Percentiles rank a stretch among this genome's conserved stretches.
phyloP scores from a whole-genome alignment of 805 yeast genomes.

The Huiozyma naganishii region DNA sequence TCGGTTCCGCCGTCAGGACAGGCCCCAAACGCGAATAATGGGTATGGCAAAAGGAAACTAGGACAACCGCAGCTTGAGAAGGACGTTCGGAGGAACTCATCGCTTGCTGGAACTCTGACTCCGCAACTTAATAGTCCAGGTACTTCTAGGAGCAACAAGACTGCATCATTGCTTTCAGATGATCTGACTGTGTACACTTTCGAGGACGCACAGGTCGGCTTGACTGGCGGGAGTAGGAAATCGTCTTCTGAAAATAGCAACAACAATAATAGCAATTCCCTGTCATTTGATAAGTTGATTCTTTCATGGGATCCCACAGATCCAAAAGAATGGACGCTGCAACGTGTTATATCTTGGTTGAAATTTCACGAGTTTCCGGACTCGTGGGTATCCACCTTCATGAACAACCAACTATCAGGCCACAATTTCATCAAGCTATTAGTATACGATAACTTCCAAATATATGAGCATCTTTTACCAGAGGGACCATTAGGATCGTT shows the following conservation, averaged over 20 bases:
- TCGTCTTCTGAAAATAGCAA: neutral
- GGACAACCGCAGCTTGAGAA: too few relatives aligned
- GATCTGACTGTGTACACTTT: constrained; percentile 3
- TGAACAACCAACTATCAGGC: constrained; percentile 46
- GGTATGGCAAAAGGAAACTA: too few relatives aligned
- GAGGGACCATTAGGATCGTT: constrained; percentile 41
- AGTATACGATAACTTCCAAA: constrained; percentile 51
- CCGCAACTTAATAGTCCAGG: too few relatives aligned
- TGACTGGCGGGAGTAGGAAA: too few relatives aligned
- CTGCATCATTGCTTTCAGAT: constrained; percentile 1
- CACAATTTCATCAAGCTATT: constrained; percentile 54
- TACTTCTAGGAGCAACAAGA: too few relatives aligned
- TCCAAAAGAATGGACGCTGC: constrained; percentile 60
- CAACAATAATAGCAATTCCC: constrained; percentile 12
- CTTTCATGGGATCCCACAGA: constrained; percentile 40
- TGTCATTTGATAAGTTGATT: constrained; percentile 21
- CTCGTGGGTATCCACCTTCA: constrained; percentile 63
- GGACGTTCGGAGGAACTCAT: too few relatives aligned
- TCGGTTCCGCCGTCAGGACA: too few relatives aligned
- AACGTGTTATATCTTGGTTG: constrained; percentile 61
- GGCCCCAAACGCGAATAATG: too few relatives aligned
- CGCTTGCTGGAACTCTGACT: too few relatives aligned
- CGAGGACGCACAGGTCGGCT: neutral
- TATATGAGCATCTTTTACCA: constrained; percentile 30
- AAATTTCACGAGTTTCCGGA: constrained; percentile 56